phyloP scores from a whole-genome alignment of 2,329 filamentous ascomycete genomes.

The Phialemonium atrogriseum region DNA sequence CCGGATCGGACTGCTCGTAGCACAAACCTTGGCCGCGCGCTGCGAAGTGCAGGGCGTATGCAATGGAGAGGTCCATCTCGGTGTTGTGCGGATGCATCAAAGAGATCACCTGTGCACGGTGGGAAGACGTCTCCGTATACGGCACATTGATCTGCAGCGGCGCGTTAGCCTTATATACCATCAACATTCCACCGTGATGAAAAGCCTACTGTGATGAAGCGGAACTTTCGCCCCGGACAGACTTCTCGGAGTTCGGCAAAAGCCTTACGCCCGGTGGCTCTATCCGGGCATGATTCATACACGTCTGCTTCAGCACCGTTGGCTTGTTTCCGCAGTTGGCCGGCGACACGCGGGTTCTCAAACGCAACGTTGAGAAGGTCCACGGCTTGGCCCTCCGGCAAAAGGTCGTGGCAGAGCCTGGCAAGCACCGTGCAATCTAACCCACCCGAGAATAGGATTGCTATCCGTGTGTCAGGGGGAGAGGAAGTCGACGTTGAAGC shows the following conservation, averaged over 20 bases:
- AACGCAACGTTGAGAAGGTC: slow-evolving; percentile 96
- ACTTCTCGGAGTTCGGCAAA: slow-evolving; percentile 62
- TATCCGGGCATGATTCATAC: slow-evolving; percentile 84
- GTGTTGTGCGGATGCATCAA: slow-evolving; percentile 92
- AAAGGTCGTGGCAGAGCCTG: slow-evolving; percentile 66
- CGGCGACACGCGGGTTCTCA: slow-evolving; percentile 75
- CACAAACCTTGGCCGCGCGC: slow-evolving; percentile 60
- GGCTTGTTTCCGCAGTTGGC: slow-evolving; percentile 33
- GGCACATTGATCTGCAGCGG: slow-evolving; percentile 62
- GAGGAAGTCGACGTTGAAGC: too few relatives aligned
- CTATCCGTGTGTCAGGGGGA: slow-evolving; percentile 56
- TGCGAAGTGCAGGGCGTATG: slow-evolving; percentile 89
- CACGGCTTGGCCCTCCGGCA: slow-evolving; percentile 61
- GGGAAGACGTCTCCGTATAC: slow-evolving; percentile 62
- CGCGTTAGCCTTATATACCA: slow-evolving; percentile 1
- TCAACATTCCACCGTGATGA: neutral
- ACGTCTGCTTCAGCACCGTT: slow-evolving; percentile 23
- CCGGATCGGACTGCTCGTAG: slow-evolving; percentile 12
- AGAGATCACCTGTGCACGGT: slow-evolving; percentile 60
- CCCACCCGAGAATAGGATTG: slow-evolving; percentile 87
- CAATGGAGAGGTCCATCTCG: slow-evolving; percentile 97
- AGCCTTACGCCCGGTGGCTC: slow-evolving; percentile 75
- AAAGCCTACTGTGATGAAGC: slow-evolving; percentile 61
- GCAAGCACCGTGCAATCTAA: slow-evolving; percentile 88
- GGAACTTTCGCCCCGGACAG: slow-evolving; percentile 68